Conservation (phyloP, 1,284 basidiomycete species). For the Sparassis latifolia region DNA sequence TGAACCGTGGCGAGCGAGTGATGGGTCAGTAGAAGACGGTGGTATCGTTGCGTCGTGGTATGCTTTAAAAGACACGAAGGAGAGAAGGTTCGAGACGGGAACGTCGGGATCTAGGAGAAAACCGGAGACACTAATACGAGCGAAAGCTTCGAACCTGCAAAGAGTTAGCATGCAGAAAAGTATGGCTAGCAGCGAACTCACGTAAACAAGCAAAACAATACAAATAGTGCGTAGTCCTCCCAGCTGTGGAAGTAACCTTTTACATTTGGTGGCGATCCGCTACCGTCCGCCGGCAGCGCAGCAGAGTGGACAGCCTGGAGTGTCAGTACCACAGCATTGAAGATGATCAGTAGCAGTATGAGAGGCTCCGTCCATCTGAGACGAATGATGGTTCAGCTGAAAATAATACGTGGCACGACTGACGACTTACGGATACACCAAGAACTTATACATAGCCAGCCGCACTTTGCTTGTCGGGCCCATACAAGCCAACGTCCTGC, state of each 20-base stretch:
- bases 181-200: slow-evolving; percentile 34
- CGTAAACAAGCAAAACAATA: slow-evolving; percentile 84
- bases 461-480: slow-evolving; percentile 65
- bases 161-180: neutral
- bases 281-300: slow-evolving; percentile 39
- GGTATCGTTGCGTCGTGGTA: slow-evolving; percentile 25
- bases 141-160: slow-evolving; percentile 75
- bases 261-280: slow-evolving; percentile 36
- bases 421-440: slow-evolving; percentile 57
- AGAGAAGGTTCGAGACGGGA: slow-evolving; percentile 48
- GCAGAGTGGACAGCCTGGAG: slow-evolving; percentile 66
- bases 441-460: slow-evolving; percentile 54
- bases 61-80: slow-evolving; percentile 24
- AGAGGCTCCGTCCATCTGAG: slow-evolving; percentile 81
- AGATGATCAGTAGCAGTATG: slow-evolving; percentile 80
- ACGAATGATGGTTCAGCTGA: neutral
- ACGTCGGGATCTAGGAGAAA: slow-evolving; percentile 86
- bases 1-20: slow-evolving; percentile 24
- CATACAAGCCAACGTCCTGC: slow-evolving; percentile 75
- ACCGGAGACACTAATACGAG: slow-evolving; percentile 88
- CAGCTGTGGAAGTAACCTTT: slow-evolving; percentile 81
- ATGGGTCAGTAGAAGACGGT: slow-evolving; percentile 21
- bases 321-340: slow-evolving; percentile 80
- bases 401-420: neutral
- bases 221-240: slow-evolving; percentile 85